Conservation (phyloP, 1,284 basidiomycete genomes). For the Leccinum variabile region DNA sequence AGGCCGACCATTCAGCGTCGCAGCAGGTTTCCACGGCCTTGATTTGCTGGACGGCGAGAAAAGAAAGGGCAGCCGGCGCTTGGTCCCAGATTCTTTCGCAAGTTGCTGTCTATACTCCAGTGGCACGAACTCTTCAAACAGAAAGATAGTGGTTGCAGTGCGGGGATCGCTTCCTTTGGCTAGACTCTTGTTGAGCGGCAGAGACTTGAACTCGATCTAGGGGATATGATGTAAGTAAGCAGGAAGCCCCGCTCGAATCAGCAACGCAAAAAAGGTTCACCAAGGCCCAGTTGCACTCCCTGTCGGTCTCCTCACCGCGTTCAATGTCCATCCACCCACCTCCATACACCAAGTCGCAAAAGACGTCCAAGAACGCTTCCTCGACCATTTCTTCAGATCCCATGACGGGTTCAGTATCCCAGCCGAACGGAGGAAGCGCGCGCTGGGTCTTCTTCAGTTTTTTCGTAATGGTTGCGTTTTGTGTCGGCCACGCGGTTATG, state of each 20-base stretch:
- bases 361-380: slow-evolving; percentile 85
- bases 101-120: slow-evolving; percentile 81
- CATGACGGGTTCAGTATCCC: slow-evolving; percentile 81
- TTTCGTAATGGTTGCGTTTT: slow-evolving; percentile 68
- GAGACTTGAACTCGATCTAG: slow-evolving; percentile 85
- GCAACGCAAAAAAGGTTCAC: slow-evolving; percentile 47
- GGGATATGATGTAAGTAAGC: slow-evolving; percentile 10
- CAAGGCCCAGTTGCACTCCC: slow-evolving; percentile 90
- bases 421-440: slow-evolving; percentile 74
- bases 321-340: slow-evolving; percentile 78
- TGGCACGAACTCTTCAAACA: slow-evolving; percentile 89
- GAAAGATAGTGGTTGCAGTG: slow-evolving; percentile 58
- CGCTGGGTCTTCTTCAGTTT: slow-evolving; percentile 85
- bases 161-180: slow-evolving; percentile 47
- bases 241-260: background rate
- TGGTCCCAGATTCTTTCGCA: slow-evolving; percentile 43
- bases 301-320: slow-evolving; percentile 68
- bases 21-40: slow-evolving; percentile 71
- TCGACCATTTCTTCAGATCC: slow-evolving; percentile 75
- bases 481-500: slow-evolving; percentile 69
- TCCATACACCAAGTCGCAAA: slow-evolving; percentile 82
- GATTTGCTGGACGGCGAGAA: slow-evolving; percentile 46
- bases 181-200: slow-evolving; percentile 42
- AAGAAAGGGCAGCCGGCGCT: slow-evolving; percentile 50
- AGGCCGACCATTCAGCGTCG: slow-evolving; percentile 75